Conservation (phyloP, 1,284 basidiomycete species). For the Trichosporon sp. region DNA sequence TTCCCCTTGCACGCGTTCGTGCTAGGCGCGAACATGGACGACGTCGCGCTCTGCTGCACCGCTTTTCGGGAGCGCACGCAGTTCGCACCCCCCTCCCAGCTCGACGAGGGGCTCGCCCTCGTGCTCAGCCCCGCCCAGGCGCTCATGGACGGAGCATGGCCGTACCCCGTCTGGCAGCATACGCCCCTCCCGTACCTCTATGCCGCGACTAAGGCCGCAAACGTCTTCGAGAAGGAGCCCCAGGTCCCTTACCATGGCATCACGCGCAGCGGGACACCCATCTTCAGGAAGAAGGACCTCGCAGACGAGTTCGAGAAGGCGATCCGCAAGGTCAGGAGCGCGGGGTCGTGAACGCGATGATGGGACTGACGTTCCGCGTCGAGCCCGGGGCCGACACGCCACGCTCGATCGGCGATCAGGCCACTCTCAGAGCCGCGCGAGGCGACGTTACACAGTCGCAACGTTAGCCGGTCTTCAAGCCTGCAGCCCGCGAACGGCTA, state of each 20-base stretch:
- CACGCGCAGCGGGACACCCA: background rate
- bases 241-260: background rate
- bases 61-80: background rate
- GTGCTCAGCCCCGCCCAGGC: background rate
- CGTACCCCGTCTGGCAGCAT: background rate
- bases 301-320: background rate
- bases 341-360: background rate
- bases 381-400: no score
- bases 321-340: background rate
- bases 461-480: no score
- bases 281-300: background rate
- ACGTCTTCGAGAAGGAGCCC: background rate
- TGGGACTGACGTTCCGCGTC: no score
- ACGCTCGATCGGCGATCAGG: no score
- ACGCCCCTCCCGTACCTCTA: background rate
- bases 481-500: no score
- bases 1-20: constrained; percentile 1
- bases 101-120: background rate
- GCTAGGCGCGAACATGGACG: constrained; percentile 2
- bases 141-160: background rate
- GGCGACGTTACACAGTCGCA: no score
- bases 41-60: background rate
- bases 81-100: background rate
- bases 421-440: no score
- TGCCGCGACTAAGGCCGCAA: background rate